These are phyloP conservation scores for Hypoxylon fuscum DNA, from an alignment of 495 filamentous ascomycete genomes.

Conservation along the genomic window DNA sequence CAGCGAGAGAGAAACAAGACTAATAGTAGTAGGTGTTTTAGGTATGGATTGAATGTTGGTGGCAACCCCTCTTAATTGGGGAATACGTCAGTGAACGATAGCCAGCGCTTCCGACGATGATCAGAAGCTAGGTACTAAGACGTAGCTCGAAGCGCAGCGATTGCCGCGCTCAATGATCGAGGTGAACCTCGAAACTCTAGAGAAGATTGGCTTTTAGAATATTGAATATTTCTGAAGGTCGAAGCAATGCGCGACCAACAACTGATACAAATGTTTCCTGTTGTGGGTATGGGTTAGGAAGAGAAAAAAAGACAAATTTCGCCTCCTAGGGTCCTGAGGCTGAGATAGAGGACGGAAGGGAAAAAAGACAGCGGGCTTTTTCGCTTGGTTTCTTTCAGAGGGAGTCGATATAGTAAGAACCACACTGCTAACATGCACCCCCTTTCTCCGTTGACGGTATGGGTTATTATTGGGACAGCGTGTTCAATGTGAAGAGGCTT, in stretches of 20 bases:
- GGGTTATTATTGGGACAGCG: no score
- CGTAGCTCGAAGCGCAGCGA: slow-evolving; percentile 30
- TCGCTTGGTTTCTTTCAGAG: slow-evolving; percentile 24
- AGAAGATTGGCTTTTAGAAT: slow-evolving; percentile 8
- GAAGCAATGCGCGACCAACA: slow-evolving; percentile 29
- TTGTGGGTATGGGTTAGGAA: slow-evolving; percentile 9
- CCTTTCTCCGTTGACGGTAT: slow-evolving; percentile 22
- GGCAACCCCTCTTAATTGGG: slow-evolving; percentile 27
- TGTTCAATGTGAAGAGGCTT: slow-evolving; percentile 32
- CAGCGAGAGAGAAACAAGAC: slow-evolving; percentile 5
- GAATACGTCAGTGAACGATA: slow-evolving; percentile 20
- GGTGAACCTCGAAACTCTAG: slow-evolving; percentile 21
- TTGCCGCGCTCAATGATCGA: slow-evolving; percentile 31
- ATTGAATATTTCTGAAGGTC: slow-evolving; percentile 10
- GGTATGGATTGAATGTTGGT: slow-evolving; percentile 23
- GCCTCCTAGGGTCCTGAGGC: slow-evolving; percentile 33
- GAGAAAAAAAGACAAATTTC: slow-evolving; percentile 34
- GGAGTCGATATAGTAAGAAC: slow-evolving; percentile 27
- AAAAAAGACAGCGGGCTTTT: slow-evolving; percentile 16
- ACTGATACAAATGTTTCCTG: slow-evolving; percentile 8
- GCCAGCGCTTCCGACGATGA: slow-evolving; percentile 19
- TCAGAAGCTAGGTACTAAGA: slow-evolving; percentile 9
- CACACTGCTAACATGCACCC: slow-evolving; percentile 35
- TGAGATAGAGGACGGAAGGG: slow-evolving; percentile 24
- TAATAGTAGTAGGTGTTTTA: no score